Conservation (phyloP, 805 yeast genomes). For the Tetrapisispora pingtungensis region DNA sequence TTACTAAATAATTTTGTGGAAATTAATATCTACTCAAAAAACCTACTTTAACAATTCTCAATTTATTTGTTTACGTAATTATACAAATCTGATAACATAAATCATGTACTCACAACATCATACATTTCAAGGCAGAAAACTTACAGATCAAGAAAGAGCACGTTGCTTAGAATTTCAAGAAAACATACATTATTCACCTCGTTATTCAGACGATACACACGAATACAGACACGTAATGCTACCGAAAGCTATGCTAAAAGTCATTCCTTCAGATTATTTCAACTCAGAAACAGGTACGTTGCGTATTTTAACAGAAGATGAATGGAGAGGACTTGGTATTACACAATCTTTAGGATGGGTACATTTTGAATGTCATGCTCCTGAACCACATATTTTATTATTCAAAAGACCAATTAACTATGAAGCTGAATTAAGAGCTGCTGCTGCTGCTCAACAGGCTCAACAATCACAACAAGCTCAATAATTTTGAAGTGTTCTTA, state of each 20-base stretch:
- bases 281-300: slow-evolving; percentile 89
- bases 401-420: slow-evolving; percentile 64
- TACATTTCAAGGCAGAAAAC: slow-evolving; percentile 44
- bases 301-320: slow-evolving; percentile 84
- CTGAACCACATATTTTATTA: slow-evolving; percentile 92
- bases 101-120: slow-evolving; percentile 26
- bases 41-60: too few relatives aligned
- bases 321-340: slow-evolving; percentile 97
- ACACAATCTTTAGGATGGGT: slow-evolving; percentile 97
- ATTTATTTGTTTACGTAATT: too few relatives aligned
- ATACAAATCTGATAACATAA: too few relatives aligned
- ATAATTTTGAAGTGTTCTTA: neutral
- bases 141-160: slow-evolving; percentile 75
- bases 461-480: neutral
- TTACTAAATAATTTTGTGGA: too few relatives aligned
- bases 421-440: slow-evolving; percentile 32
- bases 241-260: slow-evolving; percentile 91
- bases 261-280: slow-evolving; percentile 89
- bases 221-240: slow-evolving; percentile 96
- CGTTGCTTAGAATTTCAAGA: slow-evolving; percentile 87
- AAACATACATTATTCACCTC: slow-evolving; percentile 84
- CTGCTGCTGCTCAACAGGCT: slow-evolving; percentile 16
- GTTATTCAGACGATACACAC: slow-evolving; percentile 80
- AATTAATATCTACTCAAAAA: too few relatives aligned
- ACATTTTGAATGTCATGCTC: slow-evolving; percentile 96